Evolutionary conservation across 805 yeast genomes (phyloP), one percentile per base, ranked within the genome.

Genomic region (Pichia gijzeniarum): DNA sequence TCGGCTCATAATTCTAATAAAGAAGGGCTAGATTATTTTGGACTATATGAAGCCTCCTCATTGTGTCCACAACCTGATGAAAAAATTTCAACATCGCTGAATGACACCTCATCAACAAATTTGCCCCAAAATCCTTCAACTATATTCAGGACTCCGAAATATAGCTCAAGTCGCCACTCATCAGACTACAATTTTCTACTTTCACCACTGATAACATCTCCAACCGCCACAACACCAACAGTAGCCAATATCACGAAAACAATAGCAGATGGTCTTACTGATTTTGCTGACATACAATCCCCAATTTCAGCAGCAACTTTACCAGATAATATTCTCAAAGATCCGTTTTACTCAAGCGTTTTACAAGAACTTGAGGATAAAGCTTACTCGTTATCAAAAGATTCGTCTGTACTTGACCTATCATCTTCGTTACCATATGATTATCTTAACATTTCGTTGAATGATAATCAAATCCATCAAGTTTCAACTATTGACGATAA

Each of bases 391-490:
- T 16, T 43, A 1, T 30, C 16, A 1, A 43, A 38, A 13, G 30
- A 16, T 27, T 31, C 25, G 14, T n/a, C n/a, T 16, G n/a, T 21
- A 6, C 7, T 16, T 6, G 30, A 33, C 5, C 25, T 19, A 14
- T 22, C 32, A 9, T 25, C 38, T 3, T 8, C 16, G 14, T 28
- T 48, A 13, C 51, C 47, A 10, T 44, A 44, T 34, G 51, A 46
- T 38, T 43, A 51, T 36, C 22, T 51, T 6, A 47, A 47, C 18
- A 34, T 44, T 9, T 31, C 44, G 4, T 20, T 47, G 10, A 28
- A 44, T 28, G 27, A 19, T 16, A 43, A 43, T 17, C 25, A 43
- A 33, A 20, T 21, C 2, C 16, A 14, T 4, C 25, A 21, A 13
- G 18, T 32, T 5, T 5, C 25, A 8, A 18, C 32, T 16, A 7